Percentiles rank a stretch among this genome's conserved stretches.
phyloP scores from a whole-genome alignment of 2,329 filamentous ascomycete species.

The Sarocladium kiliense region DNA sequence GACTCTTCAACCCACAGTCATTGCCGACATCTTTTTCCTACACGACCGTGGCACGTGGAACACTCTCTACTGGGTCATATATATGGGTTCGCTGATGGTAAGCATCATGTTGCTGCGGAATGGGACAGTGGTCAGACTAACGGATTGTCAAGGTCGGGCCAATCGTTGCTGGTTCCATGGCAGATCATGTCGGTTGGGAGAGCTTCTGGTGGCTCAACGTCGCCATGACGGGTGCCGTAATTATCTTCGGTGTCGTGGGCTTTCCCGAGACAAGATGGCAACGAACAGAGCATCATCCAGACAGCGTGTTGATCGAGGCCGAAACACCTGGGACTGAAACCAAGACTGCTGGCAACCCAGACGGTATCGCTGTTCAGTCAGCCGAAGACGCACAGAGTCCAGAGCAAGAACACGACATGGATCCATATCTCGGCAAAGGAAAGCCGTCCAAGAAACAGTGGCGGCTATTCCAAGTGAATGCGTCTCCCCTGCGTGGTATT shows the following conservation, averaged over 20 bases:
- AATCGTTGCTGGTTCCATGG: not conserved
- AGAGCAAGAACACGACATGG: not conserved
- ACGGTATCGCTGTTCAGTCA: not conserved
- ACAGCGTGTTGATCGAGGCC: not conserved
- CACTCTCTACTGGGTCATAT: not conserved
- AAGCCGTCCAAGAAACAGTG: not conserved
- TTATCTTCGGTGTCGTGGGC: not conserved
- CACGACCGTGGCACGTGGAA: not conserved
- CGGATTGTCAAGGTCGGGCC: not conserved
- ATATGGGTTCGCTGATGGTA: not conserved
- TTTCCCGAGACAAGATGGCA: not conserved
- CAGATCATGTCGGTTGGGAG: not conserved
- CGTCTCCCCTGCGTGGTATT: not conserved
- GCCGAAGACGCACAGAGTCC: not conserved
- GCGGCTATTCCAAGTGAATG: not conserved
- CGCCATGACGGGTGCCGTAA: not conserved
- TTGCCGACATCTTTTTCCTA: not conserved
- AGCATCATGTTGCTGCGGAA: too few species aligned
- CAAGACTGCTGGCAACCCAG: not conserved
- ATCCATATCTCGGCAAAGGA: not conserved
- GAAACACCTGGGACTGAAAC: not conserved
- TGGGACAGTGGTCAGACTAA: not conserved
- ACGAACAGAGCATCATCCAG: not conserved
- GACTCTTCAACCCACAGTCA: not conserved
- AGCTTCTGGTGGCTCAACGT: constrained; percentile 4